phyloP scores from a whole-genome alignment of 371 early-diverging fungal genomes.

The Mucor irregularis region DNA sequence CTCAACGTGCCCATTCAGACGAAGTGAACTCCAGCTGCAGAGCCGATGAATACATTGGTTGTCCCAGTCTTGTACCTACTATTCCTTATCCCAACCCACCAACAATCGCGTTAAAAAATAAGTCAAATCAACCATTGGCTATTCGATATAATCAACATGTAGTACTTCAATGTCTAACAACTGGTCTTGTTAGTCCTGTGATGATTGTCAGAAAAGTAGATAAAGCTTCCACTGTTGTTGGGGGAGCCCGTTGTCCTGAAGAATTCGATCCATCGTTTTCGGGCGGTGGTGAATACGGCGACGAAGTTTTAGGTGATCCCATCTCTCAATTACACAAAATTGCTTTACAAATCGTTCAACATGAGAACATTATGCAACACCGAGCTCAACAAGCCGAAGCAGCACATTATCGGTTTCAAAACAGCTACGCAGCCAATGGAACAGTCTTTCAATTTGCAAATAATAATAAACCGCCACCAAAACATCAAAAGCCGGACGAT shows the following conservation, averaged over 20 bases:
- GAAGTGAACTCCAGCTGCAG: constrained; percentile 31
- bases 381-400: constrained; percentile 22
- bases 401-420: too few species aligned
- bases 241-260: constrained; percentile 38
- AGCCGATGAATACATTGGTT: constrained; percentile 32
- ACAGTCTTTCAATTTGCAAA: constrained; percentile 16
- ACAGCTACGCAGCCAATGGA: constrained; percentile 6
- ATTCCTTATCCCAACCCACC: constrained; percentile 66
- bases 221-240: constrained; percentile 72
- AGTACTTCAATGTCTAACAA: constrained; percentile 72
- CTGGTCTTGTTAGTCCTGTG: constrained; percentile 76
- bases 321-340: constrained; percentile 91
- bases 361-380: constrained; percentile 29
- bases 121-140: constrained; percentile 55
- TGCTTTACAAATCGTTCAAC: constrained; percentile 75
- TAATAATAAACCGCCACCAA: constrained; percentile 18
- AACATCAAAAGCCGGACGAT: constrained; percentile 1
- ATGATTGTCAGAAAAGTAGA: constrained; percentile 80
- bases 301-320: constrained; percentile 58
- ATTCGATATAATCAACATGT: constrained; percentile 79
- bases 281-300: constrained; percentile 47
- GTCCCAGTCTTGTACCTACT: constrained; percentile 23
- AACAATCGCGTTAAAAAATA: constrained; percentile 57
- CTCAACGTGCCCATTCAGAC: constrained; percentile 31
- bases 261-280: constrained; percentile 67